A percentile compares a stretch with the other conserved stretches of the same genome.
Evolutionary conservation across 352 stramenopile genomes (phyloP).

Genomic region (Phytopythium mirpurense): DNA sequence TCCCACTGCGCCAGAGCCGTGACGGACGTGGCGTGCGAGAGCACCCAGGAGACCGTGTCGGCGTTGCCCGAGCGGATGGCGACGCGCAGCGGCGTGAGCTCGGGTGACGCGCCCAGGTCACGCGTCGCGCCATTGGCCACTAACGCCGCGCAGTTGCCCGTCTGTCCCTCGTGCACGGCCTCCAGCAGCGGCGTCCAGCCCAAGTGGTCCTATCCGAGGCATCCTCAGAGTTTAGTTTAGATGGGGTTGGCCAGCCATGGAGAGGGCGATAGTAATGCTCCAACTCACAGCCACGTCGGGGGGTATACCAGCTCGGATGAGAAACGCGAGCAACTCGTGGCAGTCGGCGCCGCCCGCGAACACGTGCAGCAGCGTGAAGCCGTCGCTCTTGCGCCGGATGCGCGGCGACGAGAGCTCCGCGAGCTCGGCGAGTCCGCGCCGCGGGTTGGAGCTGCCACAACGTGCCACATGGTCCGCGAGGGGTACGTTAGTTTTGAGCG

Average conservation of each 20-base stretch:
- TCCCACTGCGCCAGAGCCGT: conserved; percentile 24
- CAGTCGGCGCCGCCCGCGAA: conserved; percentile 47
- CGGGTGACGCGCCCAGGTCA: conserved; percentile 19
- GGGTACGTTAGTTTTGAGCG: no score
- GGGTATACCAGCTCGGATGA: conserved; percentile 33
- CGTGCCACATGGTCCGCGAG: no score
- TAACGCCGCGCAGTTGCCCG: conserved; percentile 39
- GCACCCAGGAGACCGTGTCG: conserved; percentile 15
- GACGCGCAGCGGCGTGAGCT: conserved; percentile 37
- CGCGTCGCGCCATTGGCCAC: conserved; percentile 35
- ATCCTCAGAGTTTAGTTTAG: no score
- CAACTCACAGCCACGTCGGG: conserved; percentile 21
- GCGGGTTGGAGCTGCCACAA: conserved; percentile 38
- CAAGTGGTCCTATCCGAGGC: conserved; percentile 20
- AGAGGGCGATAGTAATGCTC: no score
- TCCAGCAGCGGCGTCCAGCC: conserved; percentile 64
- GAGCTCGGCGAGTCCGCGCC: conserved; percentile 25
- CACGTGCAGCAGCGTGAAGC: conserved; percentile 52
- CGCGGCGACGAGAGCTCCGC: conserved; percentile 19
- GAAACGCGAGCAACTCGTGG: conserved; percentile 39
- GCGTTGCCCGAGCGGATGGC: conserved; percentile 12
- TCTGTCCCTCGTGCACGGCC: conserved; percentile 50
- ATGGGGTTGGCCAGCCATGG: no score
- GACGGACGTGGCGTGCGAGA: conserved; percentile 19
- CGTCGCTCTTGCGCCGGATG: conserved; percentile 32